Percentiles rank a stretch among this genome's conserved stretches.
Evolutionary conservation across 495 filamentous ascomycete species (phyloP).

Genomic region (Echria macrotheca): DNA sequence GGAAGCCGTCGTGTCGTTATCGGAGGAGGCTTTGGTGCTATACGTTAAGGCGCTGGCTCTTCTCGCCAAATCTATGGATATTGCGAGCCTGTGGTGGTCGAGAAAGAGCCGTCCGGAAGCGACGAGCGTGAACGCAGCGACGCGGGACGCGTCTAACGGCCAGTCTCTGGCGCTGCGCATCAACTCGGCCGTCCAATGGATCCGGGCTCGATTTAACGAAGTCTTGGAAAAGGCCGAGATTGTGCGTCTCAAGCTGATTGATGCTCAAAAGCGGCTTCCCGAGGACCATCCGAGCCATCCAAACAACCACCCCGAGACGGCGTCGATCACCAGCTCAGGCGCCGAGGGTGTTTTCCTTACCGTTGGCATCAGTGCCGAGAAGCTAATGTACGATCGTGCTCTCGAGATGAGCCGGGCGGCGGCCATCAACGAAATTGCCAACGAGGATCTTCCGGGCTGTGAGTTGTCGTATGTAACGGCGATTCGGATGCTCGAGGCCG

Average conservation of each 20-base stretch:
- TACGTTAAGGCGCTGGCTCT: slow-evolving; percentile 91
- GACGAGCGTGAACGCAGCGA: slow-evolving; percentile 37
- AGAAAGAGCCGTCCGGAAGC: slow-evolving; percentile 66
- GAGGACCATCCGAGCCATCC: slow-evolving; percentile 82
- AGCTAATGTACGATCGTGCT: slow-evolving; percentile 96
- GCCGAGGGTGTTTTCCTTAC: slow-evolving; percentile 48
- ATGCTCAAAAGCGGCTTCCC: slow-evolving; percentile 80
- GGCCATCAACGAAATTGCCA: slow-evolving; percentile 90
- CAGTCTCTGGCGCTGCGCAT: slow-evolving; percentile 65
- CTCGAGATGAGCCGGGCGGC: slow-evolving; percentile 92
- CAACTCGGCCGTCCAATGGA: slow-evolving; percentile 93
- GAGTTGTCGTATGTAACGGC: slow-evolving; percentile 92
- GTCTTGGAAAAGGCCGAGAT: slow-evolving; percentile 92
- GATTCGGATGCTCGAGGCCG: slow-evolving; percentile 87
- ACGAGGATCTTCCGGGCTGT: slow-evolving; percentile 80
- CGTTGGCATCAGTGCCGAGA: slow-evolving; percentile 84
- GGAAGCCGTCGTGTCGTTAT: slow-evolving; percentile 78
- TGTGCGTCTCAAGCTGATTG: slow-evolving; percentile 77
- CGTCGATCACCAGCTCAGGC: slow-evolving; percentile 54
- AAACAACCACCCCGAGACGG: slow-evolving; percentile 55
- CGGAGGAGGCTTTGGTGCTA: slow-evolving; percentile 90
- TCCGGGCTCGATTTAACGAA: slow-evolving; percentile 89
- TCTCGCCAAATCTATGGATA: slow-evolving; percentile 92
- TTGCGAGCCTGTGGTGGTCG: slow-evolving; percentile 88
- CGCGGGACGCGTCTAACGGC: slow-evolving; percentile 40